Percentiles rank a stretch among this genome's conserved stretches.
These are phyloP conservation scores for Pleurotus giganteus DNA, from an alignment of 768 basidiomycete species.

Conservation along the genomic window DNA sequence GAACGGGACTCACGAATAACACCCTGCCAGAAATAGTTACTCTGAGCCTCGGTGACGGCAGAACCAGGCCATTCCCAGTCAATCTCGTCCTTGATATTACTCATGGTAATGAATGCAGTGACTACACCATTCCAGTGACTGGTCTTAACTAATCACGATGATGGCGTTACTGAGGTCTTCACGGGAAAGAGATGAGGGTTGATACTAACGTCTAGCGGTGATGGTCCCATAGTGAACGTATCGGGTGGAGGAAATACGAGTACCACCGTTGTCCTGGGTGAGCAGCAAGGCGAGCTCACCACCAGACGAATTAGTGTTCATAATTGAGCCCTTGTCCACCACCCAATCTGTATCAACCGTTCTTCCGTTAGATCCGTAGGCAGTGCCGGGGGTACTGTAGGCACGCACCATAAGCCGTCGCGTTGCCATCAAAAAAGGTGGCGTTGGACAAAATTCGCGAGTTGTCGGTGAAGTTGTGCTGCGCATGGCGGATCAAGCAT, in stretches of 20 bases:
- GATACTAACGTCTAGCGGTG: slow-evolving; percentile 52
- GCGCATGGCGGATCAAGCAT: not conserved
- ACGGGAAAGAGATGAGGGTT: not conserved
- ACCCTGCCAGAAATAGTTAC: slow-evolving; percentile 81
- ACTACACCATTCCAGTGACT: slow-evolving; percentile 80
- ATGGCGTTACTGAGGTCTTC: not conserved
- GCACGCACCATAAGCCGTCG: slow-evolving; percentile 56
- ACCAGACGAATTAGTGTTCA: slow-evolving; percentile 58
- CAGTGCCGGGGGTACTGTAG: not conserved
- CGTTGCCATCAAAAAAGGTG: slow-evolving; percentile 73
- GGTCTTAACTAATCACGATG: slow-evolving; percentile 57
- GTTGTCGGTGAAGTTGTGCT: slow-evolving; percentile 66
- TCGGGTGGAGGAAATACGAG: slow-evolving; percentile 72
- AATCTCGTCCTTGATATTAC: slow-evolving; percentile 80
- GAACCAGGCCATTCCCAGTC: slow-evolving; percentile 85
- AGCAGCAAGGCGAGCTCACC: slow-evolving; percentile 69
- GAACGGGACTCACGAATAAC: slow-evolving; percentile 49
- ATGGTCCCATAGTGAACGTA: slow-evolving; percentile 83
- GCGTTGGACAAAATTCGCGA: slow-evolving; percentile 65
- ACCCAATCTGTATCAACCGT: slow-evolving; percentile 57
- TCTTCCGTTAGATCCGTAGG: not conserved
- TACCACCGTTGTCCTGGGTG: slow-evolving; percentile 72
- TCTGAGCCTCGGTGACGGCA: slow-evolving; percentile 63
- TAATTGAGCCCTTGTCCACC: slow-evolving; percentile 62
- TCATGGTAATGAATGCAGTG: slow-evolving; percentile 85